phyloP scores from a whole-genome alignment of 257 asterid genomes.

The Solanum megistacrolobum region DNA sequence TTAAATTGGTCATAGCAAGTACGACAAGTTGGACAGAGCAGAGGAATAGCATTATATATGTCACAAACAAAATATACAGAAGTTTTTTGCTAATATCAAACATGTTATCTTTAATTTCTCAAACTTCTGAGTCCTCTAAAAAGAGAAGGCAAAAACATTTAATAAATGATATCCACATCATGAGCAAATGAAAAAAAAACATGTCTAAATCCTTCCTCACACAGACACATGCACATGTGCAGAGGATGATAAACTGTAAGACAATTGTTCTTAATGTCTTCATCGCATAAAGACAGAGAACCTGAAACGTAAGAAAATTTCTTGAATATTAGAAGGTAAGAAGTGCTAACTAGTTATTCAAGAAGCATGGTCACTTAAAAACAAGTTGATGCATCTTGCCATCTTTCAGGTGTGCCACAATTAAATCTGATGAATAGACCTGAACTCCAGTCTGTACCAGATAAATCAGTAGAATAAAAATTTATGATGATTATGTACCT shows the following conservation, averaged over 20 bases:
- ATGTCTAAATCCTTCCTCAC: not conserved
- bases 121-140: not conserved
- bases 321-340: not conserved
- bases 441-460: not conserved
- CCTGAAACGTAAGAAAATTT: not conserved
- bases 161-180: not conserved
- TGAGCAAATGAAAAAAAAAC: not conserved
- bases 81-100: not conserved
- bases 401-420: not conserved
- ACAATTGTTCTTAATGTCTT: not conserved
- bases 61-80: not conserved
- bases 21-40: not conserved
- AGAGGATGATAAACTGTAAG: not conserved
- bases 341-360: not conserved
- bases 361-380: not conserved
- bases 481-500: not conserved
- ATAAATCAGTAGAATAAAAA: not conserved
- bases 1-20: not conserved
- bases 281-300: not conserved
- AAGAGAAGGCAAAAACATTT: not conserved
- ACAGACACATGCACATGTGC: not conserved
- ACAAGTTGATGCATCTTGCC: not conserved
- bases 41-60: not conserved
- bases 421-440: not conserved
- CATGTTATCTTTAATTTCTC: not conserved